These are phyloP conservation scores for Dillenia suffruticosa DNA, from an alignment of 164 flowering plant species.

Conservation along the genomic window DNA sequence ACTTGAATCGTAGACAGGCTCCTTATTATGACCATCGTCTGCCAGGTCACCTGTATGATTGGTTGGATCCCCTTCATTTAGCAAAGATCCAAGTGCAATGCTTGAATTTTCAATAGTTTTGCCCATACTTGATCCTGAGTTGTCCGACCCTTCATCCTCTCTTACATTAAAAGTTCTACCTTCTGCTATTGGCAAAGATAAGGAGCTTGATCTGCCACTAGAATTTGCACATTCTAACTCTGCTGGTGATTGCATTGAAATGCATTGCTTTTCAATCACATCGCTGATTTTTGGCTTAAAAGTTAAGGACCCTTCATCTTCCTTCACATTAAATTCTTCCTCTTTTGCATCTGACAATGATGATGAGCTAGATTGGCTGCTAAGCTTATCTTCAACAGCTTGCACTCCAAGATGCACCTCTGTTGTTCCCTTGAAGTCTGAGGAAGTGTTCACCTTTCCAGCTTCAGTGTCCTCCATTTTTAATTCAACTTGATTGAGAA, in stretches of 20 bases:
- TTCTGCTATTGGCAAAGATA: constrained; percentile 13
- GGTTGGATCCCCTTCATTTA: not conserved
- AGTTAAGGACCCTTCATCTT: constrained; percentile 9
- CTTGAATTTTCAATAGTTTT: constrained; percentile 4
- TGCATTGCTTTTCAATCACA: constrained; percentile 12
- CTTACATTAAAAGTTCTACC: constrained; percentile 9
- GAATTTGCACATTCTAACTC: constrained; percentile 1
- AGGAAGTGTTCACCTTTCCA: constrained; percentile 9
- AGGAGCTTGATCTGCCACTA: constrained; percentile 11
- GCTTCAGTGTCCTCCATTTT: constrained; percentile 21
- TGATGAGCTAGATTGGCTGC: constrained; percentile 36
- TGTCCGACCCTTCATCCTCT: constrained; percentile 7
- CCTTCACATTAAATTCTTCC: constrained; percentile 15
- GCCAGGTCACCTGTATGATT: not conserved
- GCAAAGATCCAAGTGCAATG: constrained; percentile 5
- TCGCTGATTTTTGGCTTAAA: constrained; percentile 13
- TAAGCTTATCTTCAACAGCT: constrained; percentile 26
- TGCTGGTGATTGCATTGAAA: constrained; percentile 16
- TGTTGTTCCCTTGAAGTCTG: not conserved
- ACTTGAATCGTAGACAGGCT: constrained; percentile 77
- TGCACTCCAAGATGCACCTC: constrained; percentile 21
- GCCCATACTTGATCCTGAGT: constrained; percentile 4
- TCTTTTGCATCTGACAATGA: constrained; percentile 36
- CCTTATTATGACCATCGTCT: constrained; percentile 33
- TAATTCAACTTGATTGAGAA: constrained; percentile 19